Evolutionary conservation across 805 yeast genomes (phyloP), one percentile per base, ranked within the genome.

Genomic region (Kluyveromyces starmeri): DNA sequence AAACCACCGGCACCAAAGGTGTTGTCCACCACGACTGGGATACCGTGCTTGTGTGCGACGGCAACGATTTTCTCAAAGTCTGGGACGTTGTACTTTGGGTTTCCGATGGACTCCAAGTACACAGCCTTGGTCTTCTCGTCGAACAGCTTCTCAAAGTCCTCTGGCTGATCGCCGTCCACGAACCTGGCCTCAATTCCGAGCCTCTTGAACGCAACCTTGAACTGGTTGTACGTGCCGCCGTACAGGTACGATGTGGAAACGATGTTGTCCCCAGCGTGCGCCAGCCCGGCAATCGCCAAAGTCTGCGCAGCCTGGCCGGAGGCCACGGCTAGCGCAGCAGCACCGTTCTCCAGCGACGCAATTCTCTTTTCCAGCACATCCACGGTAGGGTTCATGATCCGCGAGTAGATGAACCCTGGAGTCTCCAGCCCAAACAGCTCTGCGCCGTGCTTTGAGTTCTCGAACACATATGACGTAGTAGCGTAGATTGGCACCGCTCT

Each of bases 241-340:
- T 92, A 89, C 42, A 89, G 67, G 67, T 57, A 84, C 5, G 94
- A 73, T 16, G 96, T 79, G 20, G 95, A 78, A 36, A 89, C 74
- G 46, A 89, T 73, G 65, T 92, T 92, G 56, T 85, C 95, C 49
- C 97, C 97, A 37, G 74, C 59, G 47, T 81, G 85, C 24, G 95
- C 94, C 47, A 86, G 69, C 37, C 84, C 84, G 22, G 83, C 70
- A 56, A 86, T 67, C 14, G 96, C 94, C 39, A 82, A 55, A 46
- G 85, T 75, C 59, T 88, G 96, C 18, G 97, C 96, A 36, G 96
- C 89, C 64, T 88, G 96, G 42, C 98, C 98, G n/a, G 96, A 86
- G 15, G 94, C 61, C 17, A 81, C 79, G 5, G 95, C 94, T 37
- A 89, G 63, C 4, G 95, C 97, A 40, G 82, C 94, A 34, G 77